Conservation (phyloP, 306 rosid species). For the Acacia melanoxylon region DNA sequence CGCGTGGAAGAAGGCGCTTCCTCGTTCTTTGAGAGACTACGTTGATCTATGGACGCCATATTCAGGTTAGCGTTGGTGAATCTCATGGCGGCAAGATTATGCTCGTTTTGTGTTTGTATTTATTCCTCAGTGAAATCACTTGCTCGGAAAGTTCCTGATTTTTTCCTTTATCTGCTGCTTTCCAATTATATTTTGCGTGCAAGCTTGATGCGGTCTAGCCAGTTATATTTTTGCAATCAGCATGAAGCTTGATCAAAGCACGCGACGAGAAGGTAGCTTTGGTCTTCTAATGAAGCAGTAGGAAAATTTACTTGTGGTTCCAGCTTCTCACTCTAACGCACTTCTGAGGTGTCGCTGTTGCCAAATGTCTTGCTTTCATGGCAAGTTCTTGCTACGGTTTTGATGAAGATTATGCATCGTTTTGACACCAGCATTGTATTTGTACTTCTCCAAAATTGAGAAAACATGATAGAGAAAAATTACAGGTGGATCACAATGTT, state of each 20-base stretch:
- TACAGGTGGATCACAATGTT: too few relatives aligned
- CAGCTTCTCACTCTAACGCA: not conserved
- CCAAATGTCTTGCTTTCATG: not conserved
- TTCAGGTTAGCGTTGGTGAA: slow-evolving; percentile 16
- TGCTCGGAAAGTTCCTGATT: not conserved
- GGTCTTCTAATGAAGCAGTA: not conserved
- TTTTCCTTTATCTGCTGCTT: not conserved
- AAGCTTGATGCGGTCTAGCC: too few relatives aligned
- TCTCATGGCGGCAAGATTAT: not conserved
- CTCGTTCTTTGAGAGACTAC: slow-evolving; percentile 43
- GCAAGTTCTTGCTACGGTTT: too few relatives aligned
- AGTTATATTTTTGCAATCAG: not conserved
- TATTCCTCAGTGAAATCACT: slow-evolving; percentile 6
- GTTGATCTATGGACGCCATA: slow-evolving; percentile 54
- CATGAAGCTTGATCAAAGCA: not conserved
- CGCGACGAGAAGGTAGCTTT: not conserved
- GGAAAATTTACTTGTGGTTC: not conserved
- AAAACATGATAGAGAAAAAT: too few relatives aligned
- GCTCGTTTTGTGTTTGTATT: not conserved
- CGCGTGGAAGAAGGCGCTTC: slow-evolving; percentile 62
- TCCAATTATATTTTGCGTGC: not conserved
- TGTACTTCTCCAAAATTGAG: too few relatives aligned
- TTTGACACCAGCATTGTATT: too few relatives aligned
- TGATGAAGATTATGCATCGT: too few relatives aligned
- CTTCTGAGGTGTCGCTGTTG: not conserved